Evolutionary conservation across 345 rosid genomes (phyloP).

Genomic region (Murraya paniculata): DNA sequence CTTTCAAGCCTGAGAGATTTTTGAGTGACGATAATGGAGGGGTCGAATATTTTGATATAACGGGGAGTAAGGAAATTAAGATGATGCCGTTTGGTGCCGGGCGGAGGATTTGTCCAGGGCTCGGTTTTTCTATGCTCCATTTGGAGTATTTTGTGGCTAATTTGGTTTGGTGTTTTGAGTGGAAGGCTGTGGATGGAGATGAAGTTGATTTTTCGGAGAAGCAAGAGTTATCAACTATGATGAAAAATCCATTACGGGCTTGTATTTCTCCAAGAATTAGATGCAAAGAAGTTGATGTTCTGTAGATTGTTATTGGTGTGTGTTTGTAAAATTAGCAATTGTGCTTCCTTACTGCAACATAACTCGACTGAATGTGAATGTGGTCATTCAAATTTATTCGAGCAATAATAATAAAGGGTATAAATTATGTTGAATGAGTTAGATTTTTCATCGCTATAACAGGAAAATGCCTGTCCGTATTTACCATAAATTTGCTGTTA

Average conservation of each 20-base stretch:
- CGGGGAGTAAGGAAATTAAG: conserved; percentile 9
- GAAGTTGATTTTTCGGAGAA: conserved; percentile 8
- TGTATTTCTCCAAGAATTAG: not conserved
- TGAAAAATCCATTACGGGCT: conserved; percentile 12
- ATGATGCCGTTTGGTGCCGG: conserved; percentile 11
- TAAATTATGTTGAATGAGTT: no score
- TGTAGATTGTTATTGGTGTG: no score
- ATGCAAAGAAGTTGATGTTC: not conserved
- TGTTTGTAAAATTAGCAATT: no score
- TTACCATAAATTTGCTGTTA: no score
- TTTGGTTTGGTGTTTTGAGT: not conserved
- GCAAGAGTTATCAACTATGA: conserved; percentile 3
- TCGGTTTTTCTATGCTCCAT: not conserved
- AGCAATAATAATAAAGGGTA: no score
- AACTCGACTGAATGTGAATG: no score
- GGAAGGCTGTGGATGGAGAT: conserved; percentile 8
- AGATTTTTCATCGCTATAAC: no score
- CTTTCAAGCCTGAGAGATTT: conserved; percentile 12
- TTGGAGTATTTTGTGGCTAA: conserved; percentile 7
- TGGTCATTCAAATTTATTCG: no score
- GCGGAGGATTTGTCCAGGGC: conserved; percentile 4
- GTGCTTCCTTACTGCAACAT: no score
- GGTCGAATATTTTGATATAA: not conserved
- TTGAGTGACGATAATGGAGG: not conserved
- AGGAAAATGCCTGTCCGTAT: no score